A percentile compares a stretch with the other conserved stretches of the same genome.
These are phyloP conservation scores for Debaryomyces tyrocola DNA, from an alignment of 805 yeast genomes.

Conservation along the genomic window DNA sequence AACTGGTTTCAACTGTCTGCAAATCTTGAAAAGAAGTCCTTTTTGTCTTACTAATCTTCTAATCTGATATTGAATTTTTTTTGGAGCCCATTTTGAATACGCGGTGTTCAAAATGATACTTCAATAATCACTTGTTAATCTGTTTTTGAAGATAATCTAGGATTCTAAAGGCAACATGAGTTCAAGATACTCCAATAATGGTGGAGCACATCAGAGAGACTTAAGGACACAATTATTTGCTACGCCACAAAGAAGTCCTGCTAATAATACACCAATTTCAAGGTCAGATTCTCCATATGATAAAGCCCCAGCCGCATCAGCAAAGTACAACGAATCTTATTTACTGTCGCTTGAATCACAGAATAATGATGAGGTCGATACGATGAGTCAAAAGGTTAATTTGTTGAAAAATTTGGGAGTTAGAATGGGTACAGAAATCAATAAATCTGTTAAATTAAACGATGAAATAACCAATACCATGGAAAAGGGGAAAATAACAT, in stretches of 20 bases:
- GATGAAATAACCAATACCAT: constrained; percentile 41
- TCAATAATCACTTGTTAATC: too few species aligned
- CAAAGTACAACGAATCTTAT: constrained; percentile 42
- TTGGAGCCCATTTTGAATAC: too few species aligned
- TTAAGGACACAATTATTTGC: constrained; percentile 41
- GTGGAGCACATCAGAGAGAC: constrained; percentile 43
- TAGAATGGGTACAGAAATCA: constrained; percentile 45
- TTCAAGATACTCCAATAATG: constrained; percentile 26
- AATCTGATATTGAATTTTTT: too few species aligned
- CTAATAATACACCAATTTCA: constrained; percentile 20
- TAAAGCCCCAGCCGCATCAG: constrained; percentile 19
- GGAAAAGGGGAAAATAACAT: constrained; percentile 39
- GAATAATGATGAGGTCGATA: constrained; percentile 41
- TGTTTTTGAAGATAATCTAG: too few species aligned
- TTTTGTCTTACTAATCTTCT: too few species aligned
- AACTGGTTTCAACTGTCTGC: too few species aligned
- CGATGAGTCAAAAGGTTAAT: constrained; percentile 42
- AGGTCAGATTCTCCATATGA: constrained; percentile 43
- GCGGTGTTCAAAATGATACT: too few species aligned
- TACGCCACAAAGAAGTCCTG: constrained; percentile 16
- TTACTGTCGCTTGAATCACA: constrained; percentile 45
- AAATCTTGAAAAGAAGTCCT: too few species aligned
- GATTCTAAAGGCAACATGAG: constrained; percentile 14
- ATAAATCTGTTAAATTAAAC: constrained; percentile 38
- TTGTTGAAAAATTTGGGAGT: constrained; percentile 42